Evolutionary conservation across 139 green algal genomes (phyloP), one percentile per base, ranked within the genome.

Genomic region (Zygnema circumcarinatum): DNA sequence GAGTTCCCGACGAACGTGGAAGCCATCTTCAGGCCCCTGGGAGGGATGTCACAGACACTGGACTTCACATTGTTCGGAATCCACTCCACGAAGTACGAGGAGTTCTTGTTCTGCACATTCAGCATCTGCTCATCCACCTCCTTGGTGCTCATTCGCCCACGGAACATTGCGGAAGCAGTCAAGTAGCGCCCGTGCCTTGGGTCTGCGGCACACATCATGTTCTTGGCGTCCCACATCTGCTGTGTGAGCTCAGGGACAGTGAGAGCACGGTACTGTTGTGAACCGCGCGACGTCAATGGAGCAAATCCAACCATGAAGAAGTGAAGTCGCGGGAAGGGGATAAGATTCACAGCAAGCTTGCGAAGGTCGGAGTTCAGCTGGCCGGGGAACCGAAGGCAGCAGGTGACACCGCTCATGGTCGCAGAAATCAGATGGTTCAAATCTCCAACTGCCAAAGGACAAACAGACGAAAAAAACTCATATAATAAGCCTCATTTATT

Each of bases 301-400:
- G 96, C 96, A 92, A 99, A 99, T 89, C 96, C 96, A 47, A 98
- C 95, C 96, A 99, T 98, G 96, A 99, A 99, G 94, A 99, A 99
- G 95, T 99, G 97, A 38, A 99, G 96, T 68, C 97, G 95, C 35
- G 97, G 97, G 95, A 99, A 99, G 88, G 97, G 97, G 87, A 99
- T 98, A 76, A 99, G 92, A 95, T 99, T 99, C 69, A 98, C 97
- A 0, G 97, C 97, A 85, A 99, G 94, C 95, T 99, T 99, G 87
- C 97, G 94, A 92, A 99, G 94, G 93, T 99, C 97, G 83, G 96
- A 94, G 92, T 99, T 99, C 76, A 99, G 94, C 95, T 99, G 97
- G 73, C 97, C 97, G 36, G 97, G 97, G 95, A 99, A 99, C 83
- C 97, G 96, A 88, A 99, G 94, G 94, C 97, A 99, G 95, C 97